Percentiles rank a stretch among this genome's conserved stretches.
These are phyloP conservation scores for Hypoxylon sp. DNA, from an alignment of 2,329 filamentous ascomycete genomes.

Conservation along the genomic window DNA sequence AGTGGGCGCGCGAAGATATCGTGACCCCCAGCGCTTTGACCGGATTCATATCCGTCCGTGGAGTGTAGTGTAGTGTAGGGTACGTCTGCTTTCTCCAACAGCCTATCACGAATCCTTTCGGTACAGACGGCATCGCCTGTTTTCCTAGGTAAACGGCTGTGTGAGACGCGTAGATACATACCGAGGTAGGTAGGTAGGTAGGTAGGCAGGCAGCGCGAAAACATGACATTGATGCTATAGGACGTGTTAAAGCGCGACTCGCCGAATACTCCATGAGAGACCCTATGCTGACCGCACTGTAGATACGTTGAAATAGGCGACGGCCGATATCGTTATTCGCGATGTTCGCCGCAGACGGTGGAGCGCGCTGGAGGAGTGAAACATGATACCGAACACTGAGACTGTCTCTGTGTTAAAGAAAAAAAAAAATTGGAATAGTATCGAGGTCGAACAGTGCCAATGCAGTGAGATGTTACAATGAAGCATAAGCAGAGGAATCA, in stretches of 20 bases:
- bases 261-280: background rate
- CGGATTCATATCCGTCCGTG: background rate
- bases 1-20: background rate
- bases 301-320: background rate
- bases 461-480: conserved; percentile 34
- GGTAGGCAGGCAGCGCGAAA: background rate
- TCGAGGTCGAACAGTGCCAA: conserved; percentile 31
- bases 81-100: background rate
- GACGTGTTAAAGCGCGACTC: background rate
- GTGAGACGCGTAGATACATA: too few species aligned
- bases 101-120: background rate
- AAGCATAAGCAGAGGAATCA: conserved; percentile 5
- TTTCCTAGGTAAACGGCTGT: too few species aligned
- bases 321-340: background rate
- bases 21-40: background rate
- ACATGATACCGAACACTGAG: conserved; percentile 22
- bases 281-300: background rate
- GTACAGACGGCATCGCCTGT: too few species aligned
- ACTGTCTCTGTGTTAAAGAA: conserved; percentile 17
- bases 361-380: conserved; percentile 4
- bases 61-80: too few species aligned
- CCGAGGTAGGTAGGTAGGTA: background rate
- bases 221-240: background rate
- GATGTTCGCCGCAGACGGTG: background rate
- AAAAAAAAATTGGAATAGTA: conserved; percentile 15